These are phyloP conservation scores for Metschnikowia kunwiensis DNA, from an alignment of 805 yeast genomes.

Conservation along the genomic window DNA sequence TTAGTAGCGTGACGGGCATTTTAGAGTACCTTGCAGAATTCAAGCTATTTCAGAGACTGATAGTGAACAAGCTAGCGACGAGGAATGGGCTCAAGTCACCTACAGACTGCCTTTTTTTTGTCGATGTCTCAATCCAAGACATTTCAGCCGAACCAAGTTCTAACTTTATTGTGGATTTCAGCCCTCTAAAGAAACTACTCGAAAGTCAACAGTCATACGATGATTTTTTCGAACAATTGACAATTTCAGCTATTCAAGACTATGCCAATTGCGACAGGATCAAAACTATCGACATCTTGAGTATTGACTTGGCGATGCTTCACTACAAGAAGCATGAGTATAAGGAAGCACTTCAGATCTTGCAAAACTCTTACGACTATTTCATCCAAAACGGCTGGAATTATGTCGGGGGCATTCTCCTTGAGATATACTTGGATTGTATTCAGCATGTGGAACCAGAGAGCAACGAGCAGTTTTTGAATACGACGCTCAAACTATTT, in stretches of 20 bases:
- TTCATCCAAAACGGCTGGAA: slow-evolving; percentile 76
- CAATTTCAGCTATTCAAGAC: slow-evolving; percentile 53
- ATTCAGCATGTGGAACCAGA: slow-evolving; percentile 41
- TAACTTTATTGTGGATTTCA: slow-evolving; percentile 12
- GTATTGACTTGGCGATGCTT: slow-evolving; percentile 74
- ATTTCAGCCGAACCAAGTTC: background rate
- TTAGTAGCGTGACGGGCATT: slow-evolving; percentile 21
- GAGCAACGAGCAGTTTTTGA: slow-evolving; percentile 29
- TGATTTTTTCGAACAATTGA: slow-evolving; percentile 44
- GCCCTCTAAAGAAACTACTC: slow-evolving; percentile 17
- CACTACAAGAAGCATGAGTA: slow-evolving; percentile 58
- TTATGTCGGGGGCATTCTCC: slow-evolving; percentile 59
- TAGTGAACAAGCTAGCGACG: slow-evolving; percentile 12
- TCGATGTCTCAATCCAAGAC: background rate
- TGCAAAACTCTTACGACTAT: slow-evolving; percentile 66
- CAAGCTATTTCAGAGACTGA: slow-evolving; percentile 44
- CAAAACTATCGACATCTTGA: slow-evolving; percentile 67
- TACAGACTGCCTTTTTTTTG: slow-evolving; percentile 23
- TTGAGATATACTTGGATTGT: slow-evolving; percentile 68
- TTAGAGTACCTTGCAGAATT: slow-evolving; percentile 49
- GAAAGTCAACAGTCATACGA: slow-evolving; percentile 21
- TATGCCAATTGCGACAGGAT: slow-evolving; percentile 52
- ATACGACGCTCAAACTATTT: slow-evolving; percentile 41
- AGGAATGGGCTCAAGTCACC: slow-evolving; percentile 12
- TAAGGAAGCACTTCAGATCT: slow-evolving; percentile 56